Evolutionary conservation across 106 monocot genomes (phyloP).

Genomic region (Ottelia alismoides): DNA sequence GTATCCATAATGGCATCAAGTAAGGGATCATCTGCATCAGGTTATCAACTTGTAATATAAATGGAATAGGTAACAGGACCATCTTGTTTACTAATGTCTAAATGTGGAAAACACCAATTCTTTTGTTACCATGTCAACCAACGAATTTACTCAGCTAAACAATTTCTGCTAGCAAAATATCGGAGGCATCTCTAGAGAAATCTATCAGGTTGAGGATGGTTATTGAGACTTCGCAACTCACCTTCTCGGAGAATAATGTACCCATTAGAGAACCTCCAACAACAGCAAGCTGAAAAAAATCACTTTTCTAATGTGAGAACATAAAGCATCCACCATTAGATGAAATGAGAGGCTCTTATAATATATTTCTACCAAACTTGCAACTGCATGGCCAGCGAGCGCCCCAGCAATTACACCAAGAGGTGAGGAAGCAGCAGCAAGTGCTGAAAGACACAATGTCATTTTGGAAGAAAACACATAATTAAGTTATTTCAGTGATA

Average conservation of each 20-base stretch:
- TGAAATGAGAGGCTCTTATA: not conserved
- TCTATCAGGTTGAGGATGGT: not conserved
- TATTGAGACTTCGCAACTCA: constrained; percentile 9
- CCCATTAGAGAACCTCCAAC: constrained; percentile 89
- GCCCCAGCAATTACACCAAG: constrained; percentile 89
- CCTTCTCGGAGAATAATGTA: constrained; percentile 87
- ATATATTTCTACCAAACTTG: constrained; percentile 54
- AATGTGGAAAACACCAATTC: too few species aligned
- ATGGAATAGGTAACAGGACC: too few species aligned
- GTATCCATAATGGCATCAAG: too few species aligned
- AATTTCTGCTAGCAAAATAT: too few species aligned
- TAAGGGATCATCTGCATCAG: too few species aligned
- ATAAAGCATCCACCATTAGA: not conserved
- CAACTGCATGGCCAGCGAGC: constrained; percentile 86
- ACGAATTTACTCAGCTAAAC: too few species aligned
- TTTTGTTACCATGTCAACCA: too few species aligned
- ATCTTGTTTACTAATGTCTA: too few species aligned
- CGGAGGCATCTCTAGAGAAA: too few species aligned
- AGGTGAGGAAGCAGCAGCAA: constrained; percentile 96
- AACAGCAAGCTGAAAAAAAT: constrained; percentile 62
- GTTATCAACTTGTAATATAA: too few species aligned
- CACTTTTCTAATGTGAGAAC: not conserved
- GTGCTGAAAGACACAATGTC: constrained; percentile 36
- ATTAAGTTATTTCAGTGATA: not conserved
- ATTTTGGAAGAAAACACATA: not conserved